These are phyloP conservation scores for Termitomyces sp. DNA, from an alignment of 768 basidiomycete genomes.

Conservation along the genomic window DNA sequence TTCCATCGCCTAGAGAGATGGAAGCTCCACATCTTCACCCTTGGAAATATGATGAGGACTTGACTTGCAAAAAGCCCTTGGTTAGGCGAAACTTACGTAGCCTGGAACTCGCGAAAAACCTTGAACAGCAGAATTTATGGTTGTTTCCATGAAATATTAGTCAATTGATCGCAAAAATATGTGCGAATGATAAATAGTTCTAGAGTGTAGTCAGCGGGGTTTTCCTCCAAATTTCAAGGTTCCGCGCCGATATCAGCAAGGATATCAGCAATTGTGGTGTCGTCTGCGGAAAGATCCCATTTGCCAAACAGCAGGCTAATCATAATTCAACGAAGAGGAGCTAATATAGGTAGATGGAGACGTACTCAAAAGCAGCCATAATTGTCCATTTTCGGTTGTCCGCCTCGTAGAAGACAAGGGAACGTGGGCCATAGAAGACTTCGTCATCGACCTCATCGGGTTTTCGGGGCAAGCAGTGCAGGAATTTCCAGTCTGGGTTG, in stretches of 20 bases:
- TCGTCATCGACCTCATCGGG: constrained; percentile 93
- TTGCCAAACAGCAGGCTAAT: constrained; percentile 6
- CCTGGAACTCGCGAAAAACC: not conserved
- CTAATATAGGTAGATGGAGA: constrained; percentile 10
- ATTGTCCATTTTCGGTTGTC: constrained; percentile 98
- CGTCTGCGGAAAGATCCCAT: constrained; percentile 6
- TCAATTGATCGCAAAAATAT: not conserved
- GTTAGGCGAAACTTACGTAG: not conserved
- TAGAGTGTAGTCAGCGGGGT: not conserved
- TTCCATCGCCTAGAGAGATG: too few species aligned
- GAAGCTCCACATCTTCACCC: too few species aligned
- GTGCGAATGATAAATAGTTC: not conserved
- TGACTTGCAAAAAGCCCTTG: not conserved
- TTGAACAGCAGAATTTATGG: not conserved
- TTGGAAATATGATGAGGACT: too few species aligned
- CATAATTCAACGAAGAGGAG: not conserved
- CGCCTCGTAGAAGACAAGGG: constrained; percentile 88
- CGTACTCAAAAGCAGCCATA: constrained; percentile 87
- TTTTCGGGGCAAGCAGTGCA: constrained; percentile 95
- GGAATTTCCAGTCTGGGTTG: constrained; percentile 85
- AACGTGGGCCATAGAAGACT: constrained; percentile 91
- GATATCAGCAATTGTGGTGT: not conserved
- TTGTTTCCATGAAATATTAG: not conserved
- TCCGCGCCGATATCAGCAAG: not conserved
- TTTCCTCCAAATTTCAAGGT: not conserved